Evolutionary conservation across 306 rosid species (phyloP).

Genomic region (Lithocarpus polystachyus): DNA sequence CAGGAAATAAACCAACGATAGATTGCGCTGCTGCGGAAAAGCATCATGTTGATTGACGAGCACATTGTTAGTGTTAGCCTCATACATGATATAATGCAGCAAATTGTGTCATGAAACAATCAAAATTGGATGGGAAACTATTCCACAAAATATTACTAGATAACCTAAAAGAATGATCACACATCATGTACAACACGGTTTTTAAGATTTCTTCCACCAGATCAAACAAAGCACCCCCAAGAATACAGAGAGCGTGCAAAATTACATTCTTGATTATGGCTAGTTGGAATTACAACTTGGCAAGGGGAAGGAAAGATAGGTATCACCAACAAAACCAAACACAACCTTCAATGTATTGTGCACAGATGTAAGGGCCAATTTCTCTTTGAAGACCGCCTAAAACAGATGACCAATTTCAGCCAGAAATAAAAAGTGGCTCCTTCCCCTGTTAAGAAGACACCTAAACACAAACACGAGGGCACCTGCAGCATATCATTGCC

Average conservation of each 20-base stretch:
- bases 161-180: constrained; percentile 79
- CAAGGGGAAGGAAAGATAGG: constrained; percentile 32
- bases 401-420: constrained; percentile 34
- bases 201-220: constrained; percentile 38
- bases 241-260: constrained; percentile 51
- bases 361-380: constrained; percentile 40
- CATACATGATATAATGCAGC: constrained; percentile 15
- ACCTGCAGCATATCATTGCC: constrained; percentile 10
- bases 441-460: constrained; percentile 21
- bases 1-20: constrained; percentile 15
- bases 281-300: constrained; percentile 46
- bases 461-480: constrained; percentile 35
- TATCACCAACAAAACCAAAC: constrained; percentile 49
- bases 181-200: constrained; percentile 73
- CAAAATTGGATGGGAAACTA: constrained; percentile 38
- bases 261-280: constrained; percentile 55
- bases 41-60: not conserved
- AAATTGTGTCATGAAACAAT: constrained; percentile 13
- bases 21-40: not conserved
- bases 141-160: constrained; percentile 49
- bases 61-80: constrained; percentile 17
- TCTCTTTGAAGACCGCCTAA: constrained; percentile 40
- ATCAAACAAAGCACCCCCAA: constrained; percentile 42
- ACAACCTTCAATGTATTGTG: constrained; percentile 43
- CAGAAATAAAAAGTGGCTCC: constrained; percentile 33